Evolutionary conservation across 768 basidiomycete genomes (phyloP).

Genomic region (Lyophyllum semitale): DNA sequence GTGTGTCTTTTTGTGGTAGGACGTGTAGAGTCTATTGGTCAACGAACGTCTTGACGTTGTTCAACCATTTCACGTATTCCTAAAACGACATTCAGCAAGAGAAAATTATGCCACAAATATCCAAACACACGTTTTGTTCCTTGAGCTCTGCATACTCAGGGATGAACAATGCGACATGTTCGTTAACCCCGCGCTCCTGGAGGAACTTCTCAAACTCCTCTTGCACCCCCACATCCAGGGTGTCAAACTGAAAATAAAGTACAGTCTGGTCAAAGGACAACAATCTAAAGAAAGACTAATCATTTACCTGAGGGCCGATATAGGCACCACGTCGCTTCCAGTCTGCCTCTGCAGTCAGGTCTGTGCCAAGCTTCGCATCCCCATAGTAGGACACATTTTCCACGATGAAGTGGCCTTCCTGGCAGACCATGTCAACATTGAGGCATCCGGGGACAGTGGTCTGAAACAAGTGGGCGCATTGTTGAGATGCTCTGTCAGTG

Average conservation of each 20-base stretch:
- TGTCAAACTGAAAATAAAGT: conserved; percentile 65
- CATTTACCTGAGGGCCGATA: conserved; percentile 82
- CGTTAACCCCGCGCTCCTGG: conserved; percentile 87
- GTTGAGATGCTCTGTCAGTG: neutral
- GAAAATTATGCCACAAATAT: conserved; percentile 3
- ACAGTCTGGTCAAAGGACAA: neutral
- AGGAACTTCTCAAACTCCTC: conserved; percentile 91
- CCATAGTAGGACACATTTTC: conserved; percentile 89
- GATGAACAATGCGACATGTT: conserved; percentile 80
- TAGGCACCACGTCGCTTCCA: conserved; percentile 92
- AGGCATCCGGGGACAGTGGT: conserved; percentile 61
- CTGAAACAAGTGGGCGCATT: conserved; percentile 31
- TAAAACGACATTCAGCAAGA: conserved; percentile 29
- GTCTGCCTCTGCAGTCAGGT: conserved; percentile 85
- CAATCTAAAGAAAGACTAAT: neutral
- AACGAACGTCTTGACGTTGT: conserved; percentile 80
- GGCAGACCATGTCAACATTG: conserved; percentile 75
- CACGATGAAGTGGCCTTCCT: conserved; percentile 80
- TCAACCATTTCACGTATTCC: conserved; percentile 94
- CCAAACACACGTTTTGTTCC: conserved; percentile 80
- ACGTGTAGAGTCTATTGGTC: conserved; percentile 45
- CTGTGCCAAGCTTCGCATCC: conserved; percentile 70
- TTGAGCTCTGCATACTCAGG: conserved; percentile 87
- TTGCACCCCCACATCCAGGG: conserved; percentile 84
- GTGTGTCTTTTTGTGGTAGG: conserved; percentile 10